phyloP scores from a whole-genome alignment of 106 monocot genomes.

The Apostasia ramifera region DNA sequence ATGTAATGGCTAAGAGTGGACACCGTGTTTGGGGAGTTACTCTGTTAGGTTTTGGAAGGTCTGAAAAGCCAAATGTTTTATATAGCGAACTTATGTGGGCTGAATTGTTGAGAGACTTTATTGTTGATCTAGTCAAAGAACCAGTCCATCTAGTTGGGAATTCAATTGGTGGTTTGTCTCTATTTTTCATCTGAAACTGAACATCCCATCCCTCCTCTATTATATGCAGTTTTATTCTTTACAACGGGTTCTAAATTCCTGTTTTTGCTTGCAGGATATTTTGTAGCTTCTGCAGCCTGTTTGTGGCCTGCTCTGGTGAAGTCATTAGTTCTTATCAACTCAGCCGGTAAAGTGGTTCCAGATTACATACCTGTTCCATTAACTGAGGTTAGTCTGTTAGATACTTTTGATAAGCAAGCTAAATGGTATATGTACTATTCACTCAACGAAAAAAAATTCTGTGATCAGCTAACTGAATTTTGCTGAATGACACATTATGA shows the following conservation, averaged over 20 bases:
- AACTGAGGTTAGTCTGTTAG: conserved; percentile 32
- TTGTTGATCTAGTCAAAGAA: conserved; percentile 79
- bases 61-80: conserved; percentile 82
- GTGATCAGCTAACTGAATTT: background rate
- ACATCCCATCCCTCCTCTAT: too few relatives aligned
- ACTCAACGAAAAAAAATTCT: background rate
- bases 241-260: background rate
- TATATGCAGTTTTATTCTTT: background rate
- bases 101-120: conserved; percentile 91
- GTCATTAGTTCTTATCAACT: conserved; percentile 71
- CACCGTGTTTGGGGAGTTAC: conserved; percentile 88
- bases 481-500: background rate
- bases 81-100: conserved; percentile 83
- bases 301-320: conserved; percentile 71
- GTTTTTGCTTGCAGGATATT: conserved; percentile 54
- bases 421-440: too few relatives aligned
- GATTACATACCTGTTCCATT: conserved; percentile 33
- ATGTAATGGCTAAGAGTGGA: conserved; percentile 58
- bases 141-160: conserved; percentile 92
- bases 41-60: conserved; percentile 90
- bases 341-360: conserved; percentile 75
- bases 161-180: conserved; percentile 75
- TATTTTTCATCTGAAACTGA: background rate
- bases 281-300: conserved; percentile 55
- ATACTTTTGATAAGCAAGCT: background rate